phyloP scores from a whole-genome alignment of 2,329 filamentous ascomycete genomes.

The Neofusicoccum cordaticola region DNA sequence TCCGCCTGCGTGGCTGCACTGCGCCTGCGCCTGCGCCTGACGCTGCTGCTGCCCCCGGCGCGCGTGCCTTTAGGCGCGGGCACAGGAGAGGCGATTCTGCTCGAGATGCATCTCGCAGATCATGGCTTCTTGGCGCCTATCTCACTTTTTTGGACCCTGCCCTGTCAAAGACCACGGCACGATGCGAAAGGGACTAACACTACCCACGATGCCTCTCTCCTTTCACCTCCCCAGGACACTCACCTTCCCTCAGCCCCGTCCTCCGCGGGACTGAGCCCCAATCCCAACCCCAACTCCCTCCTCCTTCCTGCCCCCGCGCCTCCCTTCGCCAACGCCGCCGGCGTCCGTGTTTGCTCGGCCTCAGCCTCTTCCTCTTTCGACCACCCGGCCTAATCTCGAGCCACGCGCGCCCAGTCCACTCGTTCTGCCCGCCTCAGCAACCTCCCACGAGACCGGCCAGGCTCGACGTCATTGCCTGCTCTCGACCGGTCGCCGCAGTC shows the following conservation, averaged over 20 bases:
- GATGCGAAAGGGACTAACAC: conserved; percentile 18
- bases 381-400: conserved; percentile 11
- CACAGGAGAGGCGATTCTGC: conserved; percentile 15
- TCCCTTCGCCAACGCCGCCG: conserved; percentile 18
- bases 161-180: conserved; percentile 18
- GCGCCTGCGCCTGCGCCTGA: neutral
- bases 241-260: conserved; percentile 48
- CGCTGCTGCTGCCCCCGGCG: neutral
- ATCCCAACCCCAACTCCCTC: conserved; percentile 3
- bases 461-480: conserved; percentile 6
- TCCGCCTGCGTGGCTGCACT: neutral
- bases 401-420: conserved; percentile 21
- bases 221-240: conserved; percentile 41
- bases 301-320: conserved; percentile 28
- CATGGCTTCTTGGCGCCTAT: conserved; percentile 17
- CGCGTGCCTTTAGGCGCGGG: neutral
- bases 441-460: conserved; percentile 9
- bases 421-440: conserved; percentile 18
- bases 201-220: conserved; percentile 35
- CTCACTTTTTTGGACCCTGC: conserved; percentile 18
- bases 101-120: conserved; percentile 17
- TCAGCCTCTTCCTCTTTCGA: conserved; percentile 17
- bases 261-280: conserved; percentile 48
- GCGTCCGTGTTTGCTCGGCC: conserved; percentile 17
- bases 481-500: neutral